phyloP scores from a whole-genome alignment of 202 grass and related monocot genomes.

The Panicum hallii region DNA sequence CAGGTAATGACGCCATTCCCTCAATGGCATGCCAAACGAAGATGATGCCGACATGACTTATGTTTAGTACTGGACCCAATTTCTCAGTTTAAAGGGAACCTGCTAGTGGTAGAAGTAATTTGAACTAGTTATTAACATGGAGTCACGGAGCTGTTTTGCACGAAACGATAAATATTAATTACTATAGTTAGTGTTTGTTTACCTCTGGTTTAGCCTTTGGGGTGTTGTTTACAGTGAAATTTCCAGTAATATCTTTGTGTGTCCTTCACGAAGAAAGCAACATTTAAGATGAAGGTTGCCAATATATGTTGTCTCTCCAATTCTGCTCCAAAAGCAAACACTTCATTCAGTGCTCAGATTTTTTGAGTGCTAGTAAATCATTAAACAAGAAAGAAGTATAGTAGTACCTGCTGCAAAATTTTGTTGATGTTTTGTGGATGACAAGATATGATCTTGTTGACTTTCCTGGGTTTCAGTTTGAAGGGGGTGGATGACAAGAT shows the following conservation, averaged over 20 bases:
- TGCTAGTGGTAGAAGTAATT: neutral
- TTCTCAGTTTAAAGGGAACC: neutral
- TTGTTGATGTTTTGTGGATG: neutral
- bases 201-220: neutral
- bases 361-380: neutral
- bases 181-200: neutral
- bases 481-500: neutral
- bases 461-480: neutral
- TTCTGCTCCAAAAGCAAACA: neutral
- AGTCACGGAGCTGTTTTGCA: neutral
- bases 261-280: neutral
- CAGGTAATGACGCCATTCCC: neutral
- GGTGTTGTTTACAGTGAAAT: neutral
- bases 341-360: too few relatives aligned
- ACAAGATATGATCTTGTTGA: neutral
- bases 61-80: neutral
- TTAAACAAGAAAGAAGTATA: neutral
- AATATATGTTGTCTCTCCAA: neutral
- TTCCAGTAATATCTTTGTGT: neutral
- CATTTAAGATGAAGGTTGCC: neutral
- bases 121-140: neutral
- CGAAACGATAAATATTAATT: neutral
- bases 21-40: neutral
- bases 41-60: neutral
- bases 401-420: neutral